These are phyloP conservation scores for Leishmania guyanensis DNA, from an alignment of 208 protist species.

Conservation along the genomic window DNA sequence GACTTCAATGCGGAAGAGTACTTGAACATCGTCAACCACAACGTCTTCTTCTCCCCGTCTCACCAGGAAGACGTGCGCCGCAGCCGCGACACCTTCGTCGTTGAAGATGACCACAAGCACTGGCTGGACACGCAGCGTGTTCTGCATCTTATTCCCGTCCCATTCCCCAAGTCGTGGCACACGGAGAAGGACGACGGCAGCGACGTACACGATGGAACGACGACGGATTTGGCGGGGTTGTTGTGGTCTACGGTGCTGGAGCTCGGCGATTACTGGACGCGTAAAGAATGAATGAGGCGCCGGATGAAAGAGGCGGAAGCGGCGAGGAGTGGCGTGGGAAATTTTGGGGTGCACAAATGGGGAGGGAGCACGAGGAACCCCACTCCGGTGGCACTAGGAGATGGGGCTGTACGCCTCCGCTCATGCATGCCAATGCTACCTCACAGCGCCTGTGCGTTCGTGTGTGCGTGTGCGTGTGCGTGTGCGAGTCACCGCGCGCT, in stretches of 20 bases:
- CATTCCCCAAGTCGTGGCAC: constrained; percentile 80
- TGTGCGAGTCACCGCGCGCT: not conserved
- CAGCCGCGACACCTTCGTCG: not conserved
- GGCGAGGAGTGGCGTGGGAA: not conserved
- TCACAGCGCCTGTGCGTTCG: not conserved
- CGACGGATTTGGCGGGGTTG: constrained; percentile 42
- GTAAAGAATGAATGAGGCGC: not conserved
- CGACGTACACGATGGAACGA: constrained; percentile 57
- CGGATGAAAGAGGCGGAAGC: not conserved
- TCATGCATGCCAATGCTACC: not conserved
- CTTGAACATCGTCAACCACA: constrained; percentile 5
- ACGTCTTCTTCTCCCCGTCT: constrained; percentile 29
- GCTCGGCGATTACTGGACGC: constrained; percentile 48
- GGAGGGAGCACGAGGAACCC: not conserved
- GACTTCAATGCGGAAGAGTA: constrained; percentile 11
- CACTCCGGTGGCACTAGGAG: not conserved
- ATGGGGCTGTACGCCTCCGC: not conserved
- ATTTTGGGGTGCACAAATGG: not conserved
- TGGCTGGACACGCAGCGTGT: constrained; percentile 76
- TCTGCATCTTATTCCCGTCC: constrained; percentile 72
- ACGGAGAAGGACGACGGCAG: constrained; percentile 43
- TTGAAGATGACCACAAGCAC: constrained; percentile 83
- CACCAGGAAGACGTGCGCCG: constrained; percentile 5
- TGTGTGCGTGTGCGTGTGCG: not conserved
- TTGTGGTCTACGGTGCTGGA: constrained; percentile 47